Conservation (phyloP, 1,284 basidiomycete species). For the Golubevia pallescens region DNA sequence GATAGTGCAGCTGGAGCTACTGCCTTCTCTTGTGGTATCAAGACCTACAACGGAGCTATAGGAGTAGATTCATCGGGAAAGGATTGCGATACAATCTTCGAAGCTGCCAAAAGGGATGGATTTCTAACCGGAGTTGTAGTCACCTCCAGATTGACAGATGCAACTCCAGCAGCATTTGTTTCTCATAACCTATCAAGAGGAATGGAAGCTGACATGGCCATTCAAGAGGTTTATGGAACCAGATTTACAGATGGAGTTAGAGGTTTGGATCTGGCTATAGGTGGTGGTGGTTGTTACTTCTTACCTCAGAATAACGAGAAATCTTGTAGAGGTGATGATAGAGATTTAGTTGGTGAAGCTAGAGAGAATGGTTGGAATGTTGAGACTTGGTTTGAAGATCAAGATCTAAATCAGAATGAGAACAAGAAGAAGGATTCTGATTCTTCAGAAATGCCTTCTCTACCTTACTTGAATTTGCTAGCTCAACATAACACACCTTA, state of each 20-base stretch:
- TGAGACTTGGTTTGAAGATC: slow-evolving; percentile 9
- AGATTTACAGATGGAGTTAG: slow-evolving; percentile 13
- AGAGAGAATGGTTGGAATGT: slow-evolving; percentile 37
- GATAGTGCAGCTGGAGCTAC: slow-evolving; percentile 46
- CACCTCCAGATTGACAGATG: slow-evolving; percentile 39
- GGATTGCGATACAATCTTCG: slow-evolving; percentile 38
- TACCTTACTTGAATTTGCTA: slow-evolving; percentile 41
- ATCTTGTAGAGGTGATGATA: slow-evolving; percentile 34
- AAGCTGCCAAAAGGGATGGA: slow-evolving; percentile 37
- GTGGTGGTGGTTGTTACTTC: slow-evolving; percentile 49
- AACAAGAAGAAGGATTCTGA: neutral
- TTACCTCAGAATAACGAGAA: slow-evolving; percentile 17
- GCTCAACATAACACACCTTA: slow-evolving; percentile 41
- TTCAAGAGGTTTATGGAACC: slow-evolving; percentile 29
- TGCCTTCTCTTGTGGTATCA: slow-evolving; percentile 33
- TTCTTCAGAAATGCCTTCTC: slow-evolving; percentile 5
- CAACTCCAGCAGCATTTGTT: slow-evolving; percentile 45
- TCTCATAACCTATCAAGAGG: slow-evolving; percentile 34
- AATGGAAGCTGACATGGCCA: slow-evolving; percentile 36
- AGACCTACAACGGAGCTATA: slow-evolving; percentile 48
- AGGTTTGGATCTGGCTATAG: slow-evolving; percentile 38
- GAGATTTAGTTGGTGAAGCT: slow-evolving; percentile 35
- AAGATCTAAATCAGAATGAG: neutral
- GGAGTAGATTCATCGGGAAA: slow-evolving; percentile 30
- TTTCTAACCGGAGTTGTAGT: slow-evolving; percentile 39